phyloP scores from a whole-genome alignment of 192 early-diverging fungal species.

The Lobosporangium transversale region DNA sequence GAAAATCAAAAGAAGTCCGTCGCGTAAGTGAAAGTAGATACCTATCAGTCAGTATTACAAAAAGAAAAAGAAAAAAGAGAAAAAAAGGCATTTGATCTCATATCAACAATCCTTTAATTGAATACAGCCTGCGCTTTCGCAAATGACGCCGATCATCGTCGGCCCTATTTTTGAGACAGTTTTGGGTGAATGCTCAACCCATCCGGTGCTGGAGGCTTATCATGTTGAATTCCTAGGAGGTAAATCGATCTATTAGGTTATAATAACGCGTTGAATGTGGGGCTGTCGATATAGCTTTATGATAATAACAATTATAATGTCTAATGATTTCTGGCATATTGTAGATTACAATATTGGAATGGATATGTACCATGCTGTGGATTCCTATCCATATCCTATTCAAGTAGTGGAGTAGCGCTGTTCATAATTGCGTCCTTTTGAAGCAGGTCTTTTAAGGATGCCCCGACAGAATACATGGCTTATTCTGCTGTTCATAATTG shows the following conservation, averaged over 20 bases:
- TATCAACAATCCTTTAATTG: not conserved
- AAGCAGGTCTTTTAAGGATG: too few relatives aligned
- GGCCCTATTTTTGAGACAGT: conserved; percentile 48
- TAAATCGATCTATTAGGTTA: not conserved
- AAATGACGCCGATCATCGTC: conserved; percentile 34
- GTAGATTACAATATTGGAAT: conserved; percentile 43
- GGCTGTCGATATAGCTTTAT: not conserved
- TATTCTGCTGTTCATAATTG: too few relatives aligned
- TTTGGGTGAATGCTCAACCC: conserved; percentile 33
- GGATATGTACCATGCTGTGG: conserved; percentile 43
- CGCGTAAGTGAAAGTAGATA: conserved; percentile 17
- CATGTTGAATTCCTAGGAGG: conserved; percentile 48
- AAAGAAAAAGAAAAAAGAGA: not conserved
- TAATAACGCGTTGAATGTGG: not conserved
- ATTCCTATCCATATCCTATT: not conserved
- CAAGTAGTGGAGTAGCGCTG: not conserved
- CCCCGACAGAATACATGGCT: too few relatives aligned
- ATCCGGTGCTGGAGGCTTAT: conserved; percentile 42
- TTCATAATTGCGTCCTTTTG: not conserved
- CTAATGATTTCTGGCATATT: not conserved
- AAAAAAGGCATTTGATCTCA: conserved; percentile 1
- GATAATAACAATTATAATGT: not conserved
- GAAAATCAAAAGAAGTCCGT: conserved; percentile 31
- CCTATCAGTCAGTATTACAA: not conserved
- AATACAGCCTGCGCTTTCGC: conserved; percentile 13